Evolutionary conservation across 2,329 filamentous ascomycete genomes (phyloP), one percentile per base, ranked within the genome.

Genomic region (Penicillium sumatraense): DNA sequence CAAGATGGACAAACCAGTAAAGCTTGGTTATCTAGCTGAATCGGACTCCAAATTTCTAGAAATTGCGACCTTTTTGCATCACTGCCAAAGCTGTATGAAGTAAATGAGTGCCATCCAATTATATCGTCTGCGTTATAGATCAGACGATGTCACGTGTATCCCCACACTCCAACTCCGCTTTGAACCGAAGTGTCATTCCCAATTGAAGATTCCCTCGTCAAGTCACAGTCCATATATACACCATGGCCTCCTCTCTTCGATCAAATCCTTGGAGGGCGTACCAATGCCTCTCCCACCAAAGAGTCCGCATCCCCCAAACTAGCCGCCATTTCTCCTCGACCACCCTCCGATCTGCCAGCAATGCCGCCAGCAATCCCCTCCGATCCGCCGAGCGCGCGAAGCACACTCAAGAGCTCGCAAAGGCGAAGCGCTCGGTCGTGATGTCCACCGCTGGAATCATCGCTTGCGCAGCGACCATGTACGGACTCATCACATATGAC

Each of bases 401-500:
- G 36, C 56, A 46, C n/a, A 50, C 65, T 13, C 55, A 69, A 20
- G 63, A 71, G 14, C 48, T 68, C 57, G 64, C 65, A 4, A 63
- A 66, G 38, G 67, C 65, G 46, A 67, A 66, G 26, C 69, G 70
- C 9, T 71, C 70, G 11, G 70, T 77, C 36, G 51, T 59, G 2
- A 47, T 71, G 9, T 75, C 74, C 1, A 72, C 66, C 1, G 69
- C 61, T 0, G 77, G 77, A 2, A 77, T 80, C 6, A 68, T 69
- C 0, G 62, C 65, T 5, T 76, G 73, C 51, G 74, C 71, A 8
- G 63, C 69, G 2, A 73, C 72, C 20, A 76, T 78, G 67, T 77
- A 76, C 45, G 75, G 69, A 8, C 67, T 73, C 8, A 73, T 79
- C 53, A 70, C 71, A 51, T 59, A 69, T 27, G 72, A 75, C 40